These are phyloP conservation scores for Articulospora tetracladia DNA, from an alignment of 495 filamentous ascomycete genomes.

Conservation along the genomic window DNA sequence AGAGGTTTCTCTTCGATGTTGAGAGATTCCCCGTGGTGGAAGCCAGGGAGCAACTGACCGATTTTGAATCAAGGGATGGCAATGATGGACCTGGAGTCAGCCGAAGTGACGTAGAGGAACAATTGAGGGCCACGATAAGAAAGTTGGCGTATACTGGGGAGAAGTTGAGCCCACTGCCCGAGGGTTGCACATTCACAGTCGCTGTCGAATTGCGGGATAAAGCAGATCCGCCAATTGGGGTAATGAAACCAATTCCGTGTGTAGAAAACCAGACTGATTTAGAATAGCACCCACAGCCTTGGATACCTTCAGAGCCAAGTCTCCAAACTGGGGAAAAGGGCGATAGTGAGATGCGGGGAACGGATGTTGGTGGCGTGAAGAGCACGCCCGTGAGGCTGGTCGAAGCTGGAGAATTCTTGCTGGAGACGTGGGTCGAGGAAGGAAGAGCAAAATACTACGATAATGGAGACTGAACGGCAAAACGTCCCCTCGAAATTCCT, in stretches of 20 bases:
- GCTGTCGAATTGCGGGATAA: slow-evolving; percentile 80
- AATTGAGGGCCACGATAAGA: slow-evolving; percentile 55
- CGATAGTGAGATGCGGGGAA: slow-evolving; percentile 27
- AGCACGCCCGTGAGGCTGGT: slow-evolving; percentile 55
- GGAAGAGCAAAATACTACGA: slow-evolving; percentile 23
- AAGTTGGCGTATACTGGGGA: slow-evolving; percentile 15
- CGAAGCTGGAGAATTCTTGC: slow-evolving; percentile 58
- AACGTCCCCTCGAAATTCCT: too few species aligned
- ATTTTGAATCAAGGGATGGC: slow-evolving; percentile 33
- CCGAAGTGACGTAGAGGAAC: slow-evolving; percentile 61
- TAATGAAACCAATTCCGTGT: background rate
- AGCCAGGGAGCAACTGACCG: slow-evolving; percentile 33
- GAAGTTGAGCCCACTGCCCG: slow-evolving; percentile 51
- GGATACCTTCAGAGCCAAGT: slow-evolving; percentile 57
- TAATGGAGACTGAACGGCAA: background rate
- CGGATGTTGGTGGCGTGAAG: slow-evolving; percentile 40
- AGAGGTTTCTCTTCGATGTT: slow-evolving; percentile 86
- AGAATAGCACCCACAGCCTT: slow-evolving; percentile 51
- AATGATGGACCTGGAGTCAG: slow-evolving; percentile 24
- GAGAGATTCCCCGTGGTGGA: slow-evolving; percentile 65
- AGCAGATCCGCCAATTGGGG: slow-evolving; percentile 66
- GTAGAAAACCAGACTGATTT: background rate
- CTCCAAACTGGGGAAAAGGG: slow-evolving; percentile 38
- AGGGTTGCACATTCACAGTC: slow-evolving; percentile 79
- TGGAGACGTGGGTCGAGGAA: slow-evolving; percentile 70